Base-by-base conservation (phyloP, 2,329 filamentous ascomycete genomes). In the Botryotinia globosa region DNA sequence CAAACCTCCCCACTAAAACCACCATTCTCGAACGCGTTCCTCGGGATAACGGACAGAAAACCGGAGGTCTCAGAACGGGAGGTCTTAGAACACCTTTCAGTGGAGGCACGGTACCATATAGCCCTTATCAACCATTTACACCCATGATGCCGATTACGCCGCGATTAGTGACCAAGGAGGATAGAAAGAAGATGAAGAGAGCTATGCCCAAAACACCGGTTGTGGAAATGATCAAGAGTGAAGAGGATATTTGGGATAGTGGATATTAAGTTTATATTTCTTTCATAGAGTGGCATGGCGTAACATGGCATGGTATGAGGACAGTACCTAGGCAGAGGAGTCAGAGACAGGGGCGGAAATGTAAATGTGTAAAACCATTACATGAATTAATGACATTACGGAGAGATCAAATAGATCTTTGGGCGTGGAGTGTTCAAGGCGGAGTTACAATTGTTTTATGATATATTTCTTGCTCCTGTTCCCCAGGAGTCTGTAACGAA, bases 61-160 rank as follows among this genome's bases (percentile, higher is more conserved):
- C 85, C 0, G 88, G 87, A 0, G 88, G 87, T 1, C 75, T 78
- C 4, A 65, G 73, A 25, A 86, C 85, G 0, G 88, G 87, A 0
- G 88, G 69, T 25, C 84, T 88, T 37, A 87, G 87, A 63, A 91
- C 89, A 4, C 92, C 91, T 0, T 87, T 84, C 80, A 89, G 87
- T 1, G 88, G 87, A 7, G 85, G 84, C 34, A 85, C 88, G 1
- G 87, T 90, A 34, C 92, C 92, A 2, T 94, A 94, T 81, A 89
- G 88, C 72, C 91, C 92, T 0, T 95, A 94, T 77, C 92, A 94
- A 84, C 92, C 92, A 0, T 92, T 90, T 80, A 92, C 90, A 10
- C 91, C 92, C 1, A 85, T 92, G 65, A 87, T 94, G 68, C 92
- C 92, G 1, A 88, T 94, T 66, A 94, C 92, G 44, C 92, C 92